A percentile compares a stretch with the other conserved stretches of the same genome.
phyloP scores from a whole-genome alignment of 345 rosid species.

The Hibiscus syriacus region DNA sequence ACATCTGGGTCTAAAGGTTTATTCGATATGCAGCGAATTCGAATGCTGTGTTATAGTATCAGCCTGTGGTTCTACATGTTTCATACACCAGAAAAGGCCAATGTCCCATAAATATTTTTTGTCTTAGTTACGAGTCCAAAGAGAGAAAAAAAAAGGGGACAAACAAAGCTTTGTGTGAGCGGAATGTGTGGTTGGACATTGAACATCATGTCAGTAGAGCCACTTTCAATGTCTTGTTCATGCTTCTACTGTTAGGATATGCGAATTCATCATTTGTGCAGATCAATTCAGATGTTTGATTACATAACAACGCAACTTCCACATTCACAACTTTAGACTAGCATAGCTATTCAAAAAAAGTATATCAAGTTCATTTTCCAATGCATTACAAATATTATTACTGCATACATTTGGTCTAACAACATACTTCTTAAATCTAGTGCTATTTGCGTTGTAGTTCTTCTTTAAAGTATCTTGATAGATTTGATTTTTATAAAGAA shows the following conservation, averaged over 20 bases:
- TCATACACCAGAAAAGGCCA: background rate
- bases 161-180: too few species aligned
- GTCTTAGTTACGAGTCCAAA: slow-evolving; percentile 2
- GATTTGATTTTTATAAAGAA: too few species aligned
- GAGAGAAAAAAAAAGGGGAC: too few species aligned
- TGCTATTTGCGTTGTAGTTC: too few species aligned
- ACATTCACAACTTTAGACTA: background rate
- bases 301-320: background rate
- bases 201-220: background rate
- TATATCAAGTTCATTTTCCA: too few species aligned
- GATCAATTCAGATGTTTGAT: background rate
- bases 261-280: background rate
- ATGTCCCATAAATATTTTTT: background rate
- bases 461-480: too few species aligned
- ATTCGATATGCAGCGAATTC: too few species aligned
- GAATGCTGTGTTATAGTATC: background rate
- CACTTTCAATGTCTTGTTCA: background rate
- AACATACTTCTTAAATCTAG: too few species aligned
- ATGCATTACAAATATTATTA: too few species aligned
- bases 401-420: too few species aligned
- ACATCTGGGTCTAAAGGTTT: too few species aligned
- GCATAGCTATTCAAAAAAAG: too few species aligned
- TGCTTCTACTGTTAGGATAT: background rate
- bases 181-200: background rate
- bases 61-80: background rate